Percentiles rank a stretch among this genome's conserved stretches.
These are phyloP conservation scores for Phytophthora fragariae DNA, from an alignment of 352 stramenopile genomes.

Conservation along the genomic window DNA sequence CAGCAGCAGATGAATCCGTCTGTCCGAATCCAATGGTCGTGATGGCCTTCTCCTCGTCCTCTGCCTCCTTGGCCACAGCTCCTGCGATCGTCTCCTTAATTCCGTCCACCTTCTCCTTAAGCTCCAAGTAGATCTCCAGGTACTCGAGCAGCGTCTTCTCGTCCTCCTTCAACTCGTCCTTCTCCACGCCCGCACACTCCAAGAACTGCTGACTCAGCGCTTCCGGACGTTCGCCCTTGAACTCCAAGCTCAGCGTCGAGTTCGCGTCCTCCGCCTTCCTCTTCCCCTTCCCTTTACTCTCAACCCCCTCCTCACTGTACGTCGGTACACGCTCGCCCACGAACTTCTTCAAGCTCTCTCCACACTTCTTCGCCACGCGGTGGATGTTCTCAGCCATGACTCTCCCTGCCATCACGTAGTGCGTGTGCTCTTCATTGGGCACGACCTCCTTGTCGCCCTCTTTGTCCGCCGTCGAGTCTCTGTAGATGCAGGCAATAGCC, in stretches of 20 bases:
- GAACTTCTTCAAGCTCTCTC: conserved; percentile 58
- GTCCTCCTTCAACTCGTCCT: conserved; percentile 35
- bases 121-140: conserved; percentile 86
- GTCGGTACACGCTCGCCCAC: conserved; percentile 57
- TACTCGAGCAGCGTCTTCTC: conserved; percentile 75
- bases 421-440: conserved; percentile 64
- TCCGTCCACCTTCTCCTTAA: conserved; percentile 88
- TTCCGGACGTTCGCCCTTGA: conserved; percentile 60
- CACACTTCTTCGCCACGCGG: conserved; percentile 54
- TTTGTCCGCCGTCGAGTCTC: conserved; percentile 50
- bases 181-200: conserved; percentile 46
- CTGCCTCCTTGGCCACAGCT: conserved; percentile 20
- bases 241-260: conserved; percentile 46
- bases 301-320: conserved; percentile 42
- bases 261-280: conserved; percentile 46
- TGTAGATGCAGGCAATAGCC: conserved; percentile 88
- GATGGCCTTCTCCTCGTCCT: conserved; percentile 44
- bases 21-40: conserved; percentile 81
- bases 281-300: conserved; percentile 75
- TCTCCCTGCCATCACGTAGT: conserved; percentile 83
- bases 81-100: conserved; percentile 67
- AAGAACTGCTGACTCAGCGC: conserved; percentile 68
- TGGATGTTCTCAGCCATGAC: conserved; percentile 88
- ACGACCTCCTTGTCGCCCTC: conserved; percentile 32
- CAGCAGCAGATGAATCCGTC: conserved; percentile 31